Base-by-base conservation (phyloP, 805 yeast species). In the Teunomyces funiuensis region DNA sequence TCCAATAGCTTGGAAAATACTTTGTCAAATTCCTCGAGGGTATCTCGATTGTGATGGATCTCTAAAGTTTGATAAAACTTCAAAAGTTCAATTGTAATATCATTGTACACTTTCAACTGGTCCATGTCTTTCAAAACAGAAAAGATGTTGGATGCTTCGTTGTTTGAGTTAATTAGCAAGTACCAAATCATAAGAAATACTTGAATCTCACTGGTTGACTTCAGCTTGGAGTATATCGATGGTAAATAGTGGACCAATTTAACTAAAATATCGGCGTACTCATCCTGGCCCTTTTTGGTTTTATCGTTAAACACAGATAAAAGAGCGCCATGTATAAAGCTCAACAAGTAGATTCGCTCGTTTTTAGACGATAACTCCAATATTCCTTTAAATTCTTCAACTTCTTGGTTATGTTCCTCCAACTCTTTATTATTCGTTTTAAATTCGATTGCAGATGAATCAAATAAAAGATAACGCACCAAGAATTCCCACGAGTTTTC, bases 381-480 rank as follows among this genome's bases (percentile, higher is more conserved):
- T 13, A 53, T 46, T 9, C 53, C 47, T 23, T 52, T 61, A 16
- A 79, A 46, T 5, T 58, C 59, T 1, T 57, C 53, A 28, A 63
- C 65, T 18, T 55, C 55, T 14, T 37, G 43, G 2, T 49, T 44
- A 39, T 49, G 44, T 5, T 52, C 57, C 2, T 47, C 42, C 3
- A 38, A 10, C 1, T 40, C 42, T n/a, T 37, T 46, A 4, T 42
- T 45, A 13, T 41, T 46, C 6, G 52, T 41, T 5, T 33, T 37
- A 39, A 55, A 61, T 5, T 31, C 42, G 33, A 67, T 42, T 1
- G 75, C 57, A 0, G 78, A 67, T 2, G 67, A 34, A 50, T 79
- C 87, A 33, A 67, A 63, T 14, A 73, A 49, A 3, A 73, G 52
- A 47, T 71, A 77, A 2, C 65, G 58, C 1, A 73, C 46, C 9